Conservation (phyloP, 1,284 basidiomycete genomes). For the Ganoderma resinaceum region DNA sequence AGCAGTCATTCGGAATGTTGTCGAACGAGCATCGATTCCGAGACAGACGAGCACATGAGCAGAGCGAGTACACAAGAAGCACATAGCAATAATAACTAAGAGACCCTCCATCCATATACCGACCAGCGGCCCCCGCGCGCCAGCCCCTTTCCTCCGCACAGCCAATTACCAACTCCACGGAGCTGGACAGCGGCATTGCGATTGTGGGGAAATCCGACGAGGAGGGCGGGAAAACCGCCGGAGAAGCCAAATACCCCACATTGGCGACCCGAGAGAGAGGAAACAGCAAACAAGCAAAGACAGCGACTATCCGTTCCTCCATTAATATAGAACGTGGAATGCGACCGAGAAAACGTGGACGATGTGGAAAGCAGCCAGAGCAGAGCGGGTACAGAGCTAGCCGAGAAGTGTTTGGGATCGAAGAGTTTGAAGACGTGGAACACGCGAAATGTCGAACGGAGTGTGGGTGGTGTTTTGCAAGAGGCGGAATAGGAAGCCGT, state of each 20-base stretch:
- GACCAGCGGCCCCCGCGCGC: constrained; percentile 23
- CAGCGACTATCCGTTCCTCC: constrained; percentile 30
- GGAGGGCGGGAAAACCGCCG: neutral
- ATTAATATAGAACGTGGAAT: constrained; percentile 27
- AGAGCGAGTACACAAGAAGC: constrained; percentile 13
- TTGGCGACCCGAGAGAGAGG: constrained; percentile 22
- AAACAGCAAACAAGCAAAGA: constrained; percentile 32
- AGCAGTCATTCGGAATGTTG: neutral
- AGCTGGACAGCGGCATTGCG: constrained; percentile 2
- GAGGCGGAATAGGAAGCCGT: neutral
- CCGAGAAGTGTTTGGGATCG: constrained; percentile 17
- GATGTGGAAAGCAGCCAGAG: constrained; percentile 11
- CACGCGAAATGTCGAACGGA: neutral
- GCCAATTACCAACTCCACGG: constrained; percentile 15
- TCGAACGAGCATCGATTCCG: constrained; percentile 1
- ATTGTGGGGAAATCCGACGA: neutral
- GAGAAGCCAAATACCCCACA: constrained; percentile 7
- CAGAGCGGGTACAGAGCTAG: constrained; percentile 5
- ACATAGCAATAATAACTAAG: constrained; percentile 27
- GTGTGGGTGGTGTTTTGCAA: neutral
- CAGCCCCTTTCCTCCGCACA: constrained; percentile 4
- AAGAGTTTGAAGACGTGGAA: constrained; percentile 15
- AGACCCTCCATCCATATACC: constrained; percentile 9
- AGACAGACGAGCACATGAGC: constrained; percentile 1
- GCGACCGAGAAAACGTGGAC: constrained; percentile 12